Base-by-base conservation (phyloP, 2,329 filamentous ascomycete genomes). In the Aspergillus texensis region DNA sequence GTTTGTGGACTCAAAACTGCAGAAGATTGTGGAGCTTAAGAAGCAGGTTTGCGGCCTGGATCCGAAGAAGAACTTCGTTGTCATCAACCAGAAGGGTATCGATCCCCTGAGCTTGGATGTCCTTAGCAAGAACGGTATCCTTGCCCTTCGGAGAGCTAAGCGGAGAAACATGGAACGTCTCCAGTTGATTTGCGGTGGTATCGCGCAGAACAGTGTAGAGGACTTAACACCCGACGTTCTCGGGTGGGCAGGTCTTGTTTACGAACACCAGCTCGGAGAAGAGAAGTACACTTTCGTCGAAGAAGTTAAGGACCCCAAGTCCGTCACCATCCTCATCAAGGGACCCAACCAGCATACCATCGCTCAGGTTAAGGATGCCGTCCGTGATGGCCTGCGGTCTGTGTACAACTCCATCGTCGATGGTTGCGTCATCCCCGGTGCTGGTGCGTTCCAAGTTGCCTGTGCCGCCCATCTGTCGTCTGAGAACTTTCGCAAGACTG, bases 331-430 rank as follows among this genome's bases (percentile, higher is more conserved):
- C 36, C 86, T 99, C 74, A 98, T 99, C 85, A 99, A 98, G 85
- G 95, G 95, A 28, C 95, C 95, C 67, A 99, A 99, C 81, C 85
- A 89, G 75, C 95, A 99, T 83, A 98, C 94, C 65, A 99, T 99
- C 73, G 89, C 91, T 16, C 95, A 99, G 80, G 93, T 99, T 75
- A 96, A 93, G 69, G 95, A 99, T 77, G 95, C 95, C 3, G 95
- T 98, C 52, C 89, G 95, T 60, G 95, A 99, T 77, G 95, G 95
- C 66, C 86, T 99, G 70, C 89, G 95, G 75, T 96, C 93, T 77
- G 95, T 98, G 57, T 98, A 97, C 87, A 99, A 99, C 85, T 97
- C 96, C 85, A 98, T 99, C 78, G 94, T 98, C n/a, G 95, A 99
- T 78, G 89, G 90, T 81, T 94, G 91, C 70, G 95, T 99, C 24